phyloP scores from a whole-genome alignment of 2,329 filamentous ascomycete genomes.

The Aspergillus bombycis region DNA sequence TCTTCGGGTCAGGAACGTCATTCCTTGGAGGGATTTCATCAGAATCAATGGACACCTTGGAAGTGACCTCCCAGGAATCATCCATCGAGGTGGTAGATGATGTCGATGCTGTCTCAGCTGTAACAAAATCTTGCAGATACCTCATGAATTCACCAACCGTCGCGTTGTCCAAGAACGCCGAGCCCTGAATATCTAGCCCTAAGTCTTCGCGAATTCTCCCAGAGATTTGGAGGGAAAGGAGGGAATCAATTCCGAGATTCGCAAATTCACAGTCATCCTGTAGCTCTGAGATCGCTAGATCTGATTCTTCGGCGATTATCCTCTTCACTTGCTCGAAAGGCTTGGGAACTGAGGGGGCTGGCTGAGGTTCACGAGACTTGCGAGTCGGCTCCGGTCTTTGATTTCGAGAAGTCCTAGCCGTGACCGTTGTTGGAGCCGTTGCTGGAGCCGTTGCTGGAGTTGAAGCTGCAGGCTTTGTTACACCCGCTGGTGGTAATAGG shows the following conservation, averaged over 20 bases:
- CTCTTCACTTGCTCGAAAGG: background rate
- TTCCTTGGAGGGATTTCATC: background rate
- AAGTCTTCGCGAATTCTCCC: constrained; percentile 41
- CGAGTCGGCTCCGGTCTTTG: background rate
- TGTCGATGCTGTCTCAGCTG: background rate
- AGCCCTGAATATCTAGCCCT: constrained; percentile 58
- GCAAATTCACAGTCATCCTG: constrained; percentile 24
- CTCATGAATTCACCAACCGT: constrained; percentile 32
- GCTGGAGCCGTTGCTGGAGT: too few species aligned
- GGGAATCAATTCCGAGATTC: constrained; percentile 41
- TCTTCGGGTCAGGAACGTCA: background rate
- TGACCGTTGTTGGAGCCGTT: background rate
- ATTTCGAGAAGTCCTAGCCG: background rate
- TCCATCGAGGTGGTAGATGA: background rate
- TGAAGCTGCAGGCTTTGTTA: background rate
- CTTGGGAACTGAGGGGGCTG: background rate
- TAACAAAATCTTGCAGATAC: background rate
- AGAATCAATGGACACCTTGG: background rate
- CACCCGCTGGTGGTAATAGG: background rate
- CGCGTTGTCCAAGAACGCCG: constrained; percentile 59
- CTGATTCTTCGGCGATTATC: constrained; percentile 31
- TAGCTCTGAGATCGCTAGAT: constrained; percentile 37
- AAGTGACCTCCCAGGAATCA: background rate
- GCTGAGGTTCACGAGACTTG: background rate
- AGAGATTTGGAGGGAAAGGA: constrained; percentile 39